Evolutionary conservation across 2,329 filamentous ascomycete genomes (phyloP).

Genomic region (Cadophora gregata): DNA sequence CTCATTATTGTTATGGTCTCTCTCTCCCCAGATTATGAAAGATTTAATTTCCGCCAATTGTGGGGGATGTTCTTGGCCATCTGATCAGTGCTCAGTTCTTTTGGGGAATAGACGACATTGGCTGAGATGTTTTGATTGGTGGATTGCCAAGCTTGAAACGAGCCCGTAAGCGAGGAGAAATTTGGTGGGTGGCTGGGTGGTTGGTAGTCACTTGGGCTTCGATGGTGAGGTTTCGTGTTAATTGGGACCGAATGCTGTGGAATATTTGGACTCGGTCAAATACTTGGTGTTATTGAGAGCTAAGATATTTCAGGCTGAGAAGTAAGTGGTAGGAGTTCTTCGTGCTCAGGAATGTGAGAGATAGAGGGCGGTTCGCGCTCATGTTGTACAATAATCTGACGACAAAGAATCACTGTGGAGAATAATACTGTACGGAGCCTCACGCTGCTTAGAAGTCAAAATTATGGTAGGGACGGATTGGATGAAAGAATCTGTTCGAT

Average conservation of each 20-base stretch:
- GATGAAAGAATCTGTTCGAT: no score
- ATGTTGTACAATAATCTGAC: neutral
- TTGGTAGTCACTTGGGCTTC: neutral
- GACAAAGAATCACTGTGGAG: no score
- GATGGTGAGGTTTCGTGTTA: neutral
- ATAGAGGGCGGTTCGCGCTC: neutral
- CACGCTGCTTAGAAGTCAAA: no score
- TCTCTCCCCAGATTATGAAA: no score
- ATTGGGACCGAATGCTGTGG: neutral
- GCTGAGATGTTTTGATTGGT: neutral
- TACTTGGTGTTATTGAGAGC: no score
- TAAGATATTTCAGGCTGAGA: no score
- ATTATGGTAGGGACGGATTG: no score
- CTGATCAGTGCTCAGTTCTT: neutral
- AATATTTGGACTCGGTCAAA: neutral
- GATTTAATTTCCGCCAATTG: neutral
- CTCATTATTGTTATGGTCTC: neutral
- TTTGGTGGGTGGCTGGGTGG: neutral
- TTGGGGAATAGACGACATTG: neutral
- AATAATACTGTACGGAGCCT: neutral
- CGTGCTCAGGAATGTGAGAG: neutral
- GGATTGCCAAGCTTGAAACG: neutral
- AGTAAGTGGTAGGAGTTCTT: neutral
- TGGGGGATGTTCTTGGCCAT: neutral
- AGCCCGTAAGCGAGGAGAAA: neutral